Evolutionary conservation across 495 filamentous ascomycete species (phyloP).

Genomic region (Penicillium pulvis): DNA sequence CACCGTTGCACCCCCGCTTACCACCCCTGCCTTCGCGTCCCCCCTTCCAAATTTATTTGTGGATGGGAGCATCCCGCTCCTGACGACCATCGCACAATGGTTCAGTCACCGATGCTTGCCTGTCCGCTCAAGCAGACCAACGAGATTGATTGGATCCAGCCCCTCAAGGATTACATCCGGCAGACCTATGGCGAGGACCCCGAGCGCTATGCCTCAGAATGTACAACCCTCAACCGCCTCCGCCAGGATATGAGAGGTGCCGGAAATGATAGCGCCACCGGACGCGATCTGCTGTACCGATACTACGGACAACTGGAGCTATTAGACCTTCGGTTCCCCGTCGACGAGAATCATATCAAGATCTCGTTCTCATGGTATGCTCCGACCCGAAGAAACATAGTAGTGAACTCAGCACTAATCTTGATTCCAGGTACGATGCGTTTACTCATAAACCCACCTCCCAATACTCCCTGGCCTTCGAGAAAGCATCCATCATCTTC

Average conservation of each 20-base stretch:
- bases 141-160: slow-evolving; percentile 97
- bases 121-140: slow-evolving; percentile 96
- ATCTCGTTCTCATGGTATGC: slow-evolving; percentile 96
- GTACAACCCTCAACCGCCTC: slow-evolving; percentile 91
- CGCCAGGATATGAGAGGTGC: slow-evolving; percentile 98
- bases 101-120: slow-evolving; percentile 88
- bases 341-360: slow-evolving; percentile 98
- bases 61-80: slow-evolving; percentile 49
- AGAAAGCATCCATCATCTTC: slow-evolving; percentile 99
- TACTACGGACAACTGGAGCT: slow-evolving; percentile 98
- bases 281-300: slow-evolving; percentile 89
- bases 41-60: slow-evolving; percentile 16
- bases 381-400: not conserved
- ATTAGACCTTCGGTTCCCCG: slow-evolving; percentile 90
- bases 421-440: slow-evolving; percentile 82
- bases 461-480: slow-evolving; percentile 94
- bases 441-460: slow-evolving; percentile 96
- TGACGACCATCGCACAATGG: slow-evolving; percentile 53
- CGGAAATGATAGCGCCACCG: slow-evolving; percentile 93
- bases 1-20: slow-evolving; percentile 13
- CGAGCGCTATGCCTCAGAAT: slow-evolving; percentile 92
- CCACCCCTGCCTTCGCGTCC: slow-evolving; percentile 17
- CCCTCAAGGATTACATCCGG: slow-evolving; percentile 91
- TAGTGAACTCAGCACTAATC: not conserved
- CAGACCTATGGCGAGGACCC: slow-evolving; percentile 95